These are phyloP conservation scores for Porphyrellus cyaneotinctus DNA, from an alignment of 768 basidiomycete genomes.

Conservation along the genomic window DNA sequence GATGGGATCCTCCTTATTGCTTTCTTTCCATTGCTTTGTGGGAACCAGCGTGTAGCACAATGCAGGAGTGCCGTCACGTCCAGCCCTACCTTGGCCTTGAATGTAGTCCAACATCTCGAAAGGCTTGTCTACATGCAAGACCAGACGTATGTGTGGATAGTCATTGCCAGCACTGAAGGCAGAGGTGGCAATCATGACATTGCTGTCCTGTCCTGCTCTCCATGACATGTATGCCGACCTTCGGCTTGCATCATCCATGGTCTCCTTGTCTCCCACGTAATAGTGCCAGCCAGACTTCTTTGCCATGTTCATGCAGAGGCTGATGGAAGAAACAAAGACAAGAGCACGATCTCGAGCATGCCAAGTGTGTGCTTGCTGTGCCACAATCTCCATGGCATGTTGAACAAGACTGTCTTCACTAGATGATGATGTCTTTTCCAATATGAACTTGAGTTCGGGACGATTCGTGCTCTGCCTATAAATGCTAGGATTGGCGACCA, in stretches of 20 bases:
- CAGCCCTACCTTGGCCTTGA: slow-evolving; percentile 21
- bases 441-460: background rate
- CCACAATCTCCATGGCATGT: background rate
- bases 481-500: accelerated
- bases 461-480: slow-evolving; percentile 1
- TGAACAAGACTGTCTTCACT: background rate
- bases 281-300: background rate
- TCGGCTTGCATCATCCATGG: background rate
- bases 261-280: slow-evolving; percentile 13
- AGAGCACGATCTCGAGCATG: background rate
- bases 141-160: slow-evolving; percentile 15
- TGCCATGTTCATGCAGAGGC: background rate
- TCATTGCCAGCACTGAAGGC: slow-evolving; percentile 30
- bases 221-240: slow-evolving; percentile 1
- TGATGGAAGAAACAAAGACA: slow-evolving; percentile 6
- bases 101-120: slow-evolving; percentile 19
- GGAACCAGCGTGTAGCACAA: background rate
- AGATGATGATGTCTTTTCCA: slow-evolving; percentile 11
- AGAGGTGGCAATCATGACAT: slow-evolving; percentile 19
- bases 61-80: slow-evolving; percentile 2
- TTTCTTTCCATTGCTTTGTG: background rate
- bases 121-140: slow-evolving; percentile 19
- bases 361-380: accelerated
- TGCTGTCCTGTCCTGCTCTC: background rate
- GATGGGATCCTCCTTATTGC: background rate